Percentiles rank a stretch among this genome's conserved stretches.
These are phyloP conservation scores for Eurotiales sp. DNA, from an alignment of 2,329 filamentous ascomycete species.

Conservation along the genomic window DNA sequence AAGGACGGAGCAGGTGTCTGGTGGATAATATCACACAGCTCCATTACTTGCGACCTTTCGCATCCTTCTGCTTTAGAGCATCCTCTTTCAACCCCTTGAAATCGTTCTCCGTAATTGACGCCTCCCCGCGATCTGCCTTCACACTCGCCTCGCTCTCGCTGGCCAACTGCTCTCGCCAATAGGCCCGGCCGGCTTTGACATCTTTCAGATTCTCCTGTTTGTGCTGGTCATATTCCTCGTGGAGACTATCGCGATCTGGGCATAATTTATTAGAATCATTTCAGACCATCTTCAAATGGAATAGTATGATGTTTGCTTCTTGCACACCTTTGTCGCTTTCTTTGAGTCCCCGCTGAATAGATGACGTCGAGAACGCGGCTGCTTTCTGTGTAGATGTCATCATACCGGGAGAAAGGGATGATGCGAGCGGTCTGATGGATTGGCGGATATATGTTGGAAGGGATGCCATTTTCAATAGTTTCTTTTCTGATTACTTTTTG, in stretches of 20 bases:
- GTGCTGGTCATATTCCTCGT: conserved; percentile 43
- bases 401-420: background rate
- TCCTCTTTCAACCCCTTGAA: background rate
- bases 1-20: too few relatives aligned
- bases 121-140: conserved; percentile 59
- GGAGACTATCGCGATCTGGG: conserved; percentile 42
- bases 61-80: too few relatives aligned
- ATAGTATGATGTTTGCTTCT: too few relatives aligned
- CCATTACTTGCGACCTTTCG: too few relatives aligned
- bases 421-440: conserved; percentile 1
- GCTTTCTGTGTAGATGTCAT: background rate
- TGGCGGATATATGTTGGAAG: conserved; percentile 1
- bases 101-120: conserved; percentile 2
- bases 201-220: conserved; percentile 61
- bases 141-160: conserved; percentile 72
- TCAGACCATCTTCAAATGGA: too few relatives aligned
- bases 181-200: conserved; percentile 57
- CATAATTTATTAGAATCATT: background rate
- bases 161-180: conserved; percentile 76
- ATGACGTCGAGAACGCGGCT: conserved; percentile 18
- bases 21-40: too few relatives aligned
- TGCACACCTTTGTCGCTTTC: conserved; percentile 33
- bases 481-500: background rate
- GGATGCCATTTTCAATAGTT: conserved; percentile 2
- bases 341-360: conserved; percentile 26